Base-by-base conservation (phyloP, 345 rosid genomes). In the Orychophragmus violaceus region DNA sequence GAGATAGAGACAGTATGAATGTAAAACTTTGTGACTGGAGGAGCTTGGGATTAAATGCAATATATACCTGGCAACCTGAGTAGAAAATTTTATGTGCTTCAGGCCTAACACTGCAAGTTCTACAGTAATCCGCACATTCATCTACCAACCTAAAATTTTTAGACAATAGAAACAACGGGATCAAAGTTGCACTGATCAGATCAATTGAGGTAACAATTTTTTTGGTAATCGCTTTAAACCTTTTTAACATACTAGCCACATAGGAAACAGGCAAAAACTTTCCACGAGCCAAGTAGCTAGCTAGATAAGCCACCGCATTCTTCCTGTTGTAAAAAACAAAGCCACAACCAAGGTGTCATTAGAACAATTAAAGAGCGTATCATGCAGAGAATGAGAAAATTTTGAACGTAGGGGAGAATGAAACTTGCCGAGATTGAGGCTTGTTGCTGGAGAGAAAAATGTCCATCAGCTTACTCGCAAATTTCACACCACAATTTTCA, bases 301-400 rank as follows among this genome's bases (percentile, higher is more conserved):
- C 88, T 66, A 92, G 93, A 82, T 89, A 92, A 44, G 95, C 84
- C 62, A 80, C 93, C 8, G 96, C 87, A 83, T 89, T 92, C 95
- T 85, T 92, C 86, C 96, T 89, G 84, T 64, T 36, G 14, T 32
- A 9, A 18, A 16, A 29, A 55, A 46, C 10, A 48, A 59, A 45
- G 27, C 16, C 46, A 65, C 28, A 72, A 23, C 25, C 22, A 51
- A 21, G 30, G 58, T 48, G 32, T 49, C 16, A 59, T 16, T 14
- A 72, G 56, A 57, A 51, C 6, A 48, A 59, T 11, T 39, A 18
- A 8, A 68, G 36, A 54, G 21, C 29, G 45, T 30, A 33, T 9
- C 37, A 16, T 32, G 55, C 46, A 61, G 48, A 36, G 29, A 57
- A 41, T n/a, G 32, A 42, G 54, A 30, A 3, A 12, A n/a, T 3